Evolutionary conservation across 2,329 filamentous ascomycete species (phyloP), one percentile per base, ranked within the genome.

Genomic region (Sclerotinia sclerotiorum): DNA sequence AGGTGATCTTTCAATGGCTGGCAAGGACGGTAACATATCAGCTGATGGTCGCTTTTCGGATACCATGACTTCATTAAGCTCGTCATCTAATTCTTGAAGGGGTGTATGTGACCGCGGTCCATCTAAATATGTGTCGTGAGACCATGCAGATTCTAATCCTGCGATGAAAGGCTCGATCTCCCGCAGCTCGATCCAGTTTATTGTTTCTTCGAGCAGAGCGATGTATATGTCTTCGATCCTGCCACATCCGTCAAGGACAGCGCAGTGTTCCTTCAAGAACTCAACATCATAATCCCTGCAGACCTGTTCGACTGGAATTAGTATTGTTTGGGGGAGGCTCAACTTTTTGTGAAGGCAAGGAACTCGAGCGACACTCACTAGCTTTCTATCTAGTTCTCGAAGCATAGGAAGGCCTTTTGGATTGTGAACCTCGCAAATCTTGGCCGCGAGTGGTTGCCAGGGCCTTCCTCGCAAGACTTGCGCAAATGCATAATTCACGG

Each of bases 211-310:
- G 17, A 80, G 78, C 84, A 87, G 85, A 67, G 85, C 84, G 68
- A 88, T 86, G 72, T 88, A 88, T 19, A 88, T 76, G 27, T 85
- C 86, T 72, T 87, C 84, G 32, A 87, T 83, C 72, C 83, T 84
- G 55, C 85, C 86, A 65, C 80, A 81, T 4, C 80, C 78, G 58
- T 86, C 83, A 61, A 83, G 80, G 3, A 87, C 84, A n/a, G 84
- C 86, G 72, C 85, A 87, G 74, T 87, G 79, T 52, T 79, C 76
- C 35, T 79, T 80, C 35, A 88, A 78, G 67, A 88, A 88, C 10
- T 82, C 80, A 57, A 81, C 76, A 73, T 86, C 81, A 72, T 83
- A 86, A 27, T 79, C 27, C 7, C 39, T 48, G 29, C 5, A 27
- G 39, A 54, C 17, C 57, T 67, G 46, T 24, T 51, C 13, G 27